phyloP scores from a whole-genome alignment of 2,329 filamentous ascomycete species.

The Beauveria medogensis region DNA sequence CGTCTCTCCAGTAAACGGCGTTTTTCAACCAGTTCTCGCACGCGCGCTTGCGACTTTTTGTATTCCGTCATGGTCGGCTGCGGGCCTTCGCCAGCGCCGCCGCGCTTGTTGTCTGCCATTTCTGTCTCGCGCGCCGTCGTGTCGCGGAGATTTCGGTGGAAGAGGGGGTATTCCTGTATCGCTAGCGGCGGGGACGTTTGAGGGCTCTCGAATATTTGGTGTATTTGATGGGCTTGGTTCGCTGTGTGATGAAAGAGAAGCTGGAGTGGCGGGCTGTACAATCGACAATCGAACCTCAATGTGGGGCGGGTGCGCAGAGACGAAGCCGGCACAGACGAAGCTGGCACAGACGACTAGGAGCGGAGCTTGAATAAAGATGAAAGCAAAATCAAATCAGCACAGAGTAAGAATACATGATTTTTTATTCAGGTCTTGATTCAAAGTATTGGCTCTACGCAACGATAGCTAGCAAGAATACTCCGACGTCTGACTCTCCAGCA shows the following conservation, averaged over 20 bases:
- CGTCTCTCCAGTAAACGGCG: conserved; percentile 29
- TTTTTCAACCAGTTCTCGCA: conserved; percentile 40
- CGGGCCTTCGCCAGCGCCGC: conserved; percentile 16
- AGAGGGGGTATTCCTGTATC: not conserved
- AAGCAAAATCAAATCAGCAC: not conserved
- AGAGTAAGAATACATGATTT: not conserved
- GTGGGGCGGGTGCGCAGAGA: not conserved
- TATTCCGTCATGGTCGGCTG: conserved; percentile 37
- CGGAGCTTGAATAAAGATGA: not conserved
- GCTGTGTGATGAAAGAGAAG: not conserved
- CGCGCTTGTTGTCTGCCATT: conserved; percentile 29
- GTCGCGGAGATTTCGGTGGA: not conserved
- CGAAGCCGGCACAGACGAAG: too few relatives aligned
- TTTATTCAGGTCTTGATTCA: not conserved
- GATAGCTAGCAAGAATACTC: not conserved
- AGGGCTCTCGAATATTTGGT: not conserved
- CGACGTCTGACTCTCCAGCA: not conserved
- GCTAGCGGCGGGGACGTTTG: too few relatives aligned
- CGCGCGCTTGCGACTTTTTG: conserved; percentile 40
- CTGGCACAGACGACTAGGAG: not conserved
- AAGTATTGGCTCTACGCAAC: not conserved
- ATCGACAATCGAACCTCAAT: not conserved
- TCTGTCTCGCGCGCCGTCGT: not conserved
- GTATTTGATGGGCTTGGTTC: not conserved
- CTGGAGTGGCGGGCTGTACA: not conserved